Base-by-base conservation (phyloP, 805 yeast genomes). In the Helenozyma baotianmanensis region DNA sequence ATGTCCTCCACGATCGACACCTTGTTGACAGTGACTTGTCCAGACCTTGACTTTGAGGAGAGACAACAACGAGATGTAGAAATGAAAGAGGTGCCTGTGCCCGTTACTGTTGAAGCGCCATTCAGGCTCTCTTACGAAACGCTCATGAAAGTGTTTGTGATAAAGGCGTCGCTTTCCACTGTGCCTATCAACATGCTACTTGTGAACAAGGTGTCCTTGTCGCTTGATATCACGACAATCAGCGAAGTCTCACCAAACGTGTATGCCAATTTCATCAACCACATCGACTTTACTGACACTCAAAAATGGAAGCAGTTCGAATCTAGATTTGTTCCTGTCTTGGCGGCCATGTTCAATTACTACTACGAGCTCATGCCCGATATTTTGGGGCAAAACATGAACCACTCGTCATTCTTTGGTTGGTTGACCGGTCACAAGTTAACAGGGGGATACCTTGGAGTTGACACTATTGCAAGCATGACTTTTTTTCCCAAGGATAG, bases 211-310 rank as follows among this genome's bases (percentile, higher is more conserved):
- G 36, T 36, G 4, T 32, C 49, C 1, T 30, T 47, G n/a, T 51
- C 61, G 2, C 47, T 53, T 11, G 64, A 59, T 38, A 56, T 58
- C 22, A 54, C 63, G 11, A 52, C 48, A 10, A 30, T 51, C 23
- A 28, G 29, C 14, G 35, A 36, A 9, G 53, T 46, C 14, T 42
- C 52, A 8, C 43, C 49, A 4, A 58, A 60, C 34, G 29, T 32
- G 7, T 57, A 53, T 33, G 45, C 47, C 25, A 33, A 39, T 15
- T 27, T 26, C 10, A 29, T 54, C n/a, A 32, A 33, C 13, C 19
- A 30, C n/a, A 14, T 36, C n/a, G 49, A 47, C 19, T 54, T 47
- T 30, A 21, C 36, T 4, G 36, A 36, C 11, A 37, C 36, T 14
- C 22, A 17, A 3, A 23, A 4, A 3, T 13, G 24, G 21, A 25